Base-by-base conservation (phyloP, 306 rosid genomes). In the Betula pendula region DNA sequence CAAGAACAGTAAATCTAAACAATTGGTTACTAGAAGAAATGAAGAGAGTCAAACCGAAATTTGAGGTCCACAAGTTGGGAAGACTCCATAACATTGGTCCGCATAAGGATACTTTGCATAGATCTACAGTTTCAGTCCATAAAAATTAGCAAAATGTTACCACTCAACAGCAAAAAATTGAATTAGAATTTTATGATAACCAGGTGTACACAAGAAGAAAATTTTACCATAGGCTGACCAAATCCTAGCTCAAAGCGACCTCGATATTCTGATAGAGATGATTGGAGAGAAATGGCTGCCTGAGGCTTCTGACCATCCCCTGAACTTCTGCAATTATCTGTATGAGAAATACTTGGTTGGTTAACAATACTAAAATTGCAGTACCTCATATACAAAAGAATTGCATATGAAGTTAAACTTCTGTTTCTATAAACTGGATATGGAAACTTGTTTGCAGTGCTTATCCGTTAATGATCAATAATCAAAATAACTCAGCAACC, bases 61-160 rank as follows among this genome's bases (percentile, higher is more conserved):
- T 81, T 89, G 97, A 77, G 88, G 89, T 85, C 93, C 98, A 71
- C 83, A 92, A 50, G 88, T 43, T 72, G 98, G 88, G 85, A 90
- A 82, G 84, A 94, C 84, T 59, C 96, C 98, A 75, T 88, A 92
- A 83, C 85, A 80, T 73, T 92, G 97, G 82, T 90, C 98, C 73
- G 72, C 68, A 67, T 81, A 85, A 12, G 97, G 97, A 90, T 89
- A 87, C 71, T 90, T 94, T 65, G 93, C 77, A 67, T 86, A 90
- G 60, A 90, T 78, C 98, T 94, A 75, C 83, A 82, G 69, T 77
- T 81, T 73, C n/a, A 66, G 68, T 65, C 74, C 70, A 81, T 42
- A 78, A 63, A 71, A 51, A 79, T 48, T 40, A 74, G 47, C 31
- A 50, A 22, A 22, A 42, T 40, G 20, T 71, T 58, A 73, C 58